A percentile compares a stretch with the other conserved stretches of the same genome.
Evolutionary conservation across 768 basidiomycete genomes (phyloP).

Genomic region (Trametes villosa): DNA sequence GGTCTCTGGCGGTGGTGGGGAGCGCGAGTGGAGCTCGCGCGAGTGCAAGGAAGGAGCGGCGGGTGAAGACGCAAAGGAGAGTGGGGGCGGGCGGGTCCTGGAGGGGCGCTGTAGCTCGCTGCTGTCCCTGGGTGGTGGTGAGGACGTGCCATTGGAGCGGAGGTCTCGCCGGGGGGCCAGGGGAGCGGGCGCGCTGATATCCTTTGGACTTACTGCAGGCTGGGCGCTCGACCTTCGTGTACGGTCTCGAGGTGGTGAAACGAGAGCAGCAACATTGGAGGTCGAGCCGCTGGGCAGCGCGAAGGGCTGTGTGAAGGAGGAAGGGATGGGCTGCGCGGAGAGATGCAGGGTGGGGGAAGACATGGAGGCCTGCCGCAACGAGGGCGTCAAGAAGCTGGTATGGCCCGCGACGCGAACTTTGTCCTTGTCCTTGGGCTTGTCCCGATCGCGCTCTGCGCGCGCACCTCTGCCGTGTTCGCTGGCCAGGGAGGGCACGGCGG

Average conservation of each 20-base stretch:
- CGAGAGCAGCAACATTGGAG: constrained; percentile 47
- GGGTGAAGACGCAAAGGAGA: constrained; percentile 27
- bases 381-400: constrained; percentile 66
- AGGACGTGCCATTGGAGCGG: constrained; percentile 29
- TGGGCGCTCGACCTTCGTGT: constrained; percentile 45
- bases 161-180: constrained; percentile 39
- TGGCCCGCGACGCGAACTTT: constrained; percentile 55
- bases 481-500: constrained; percentile 37
- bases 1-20: constrained; percentile 34
- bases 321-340: constrained; percentile 57
- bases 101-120: constrained; percentile 32
- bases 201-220: constrained; percentile 34
- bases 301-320: constrained; percentile 53
- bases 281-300: constrained; percentile 52
- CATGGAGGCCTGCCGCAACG: constrained; percentile 69
- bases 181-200: constrained; percentile 47
- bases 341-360: constrained; percentile 77
- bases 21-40: constrained; percentile 19
- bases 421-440: constrained; percentile 39
- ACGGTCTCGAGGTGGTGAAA: constrained; percentile 53
- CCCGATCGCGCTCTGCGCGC: constrained; percentile 30
- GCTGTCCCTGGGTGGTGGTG: constrained; percentile 30
- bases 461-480: constrained; percentile 33
- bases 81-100: constrained; percentile 30
- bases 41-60: constrained; percentile 20